phyloP scores from a whole-genome alignment of 306 rosid genomes.

The Gleditsia sinensis region DNA sequence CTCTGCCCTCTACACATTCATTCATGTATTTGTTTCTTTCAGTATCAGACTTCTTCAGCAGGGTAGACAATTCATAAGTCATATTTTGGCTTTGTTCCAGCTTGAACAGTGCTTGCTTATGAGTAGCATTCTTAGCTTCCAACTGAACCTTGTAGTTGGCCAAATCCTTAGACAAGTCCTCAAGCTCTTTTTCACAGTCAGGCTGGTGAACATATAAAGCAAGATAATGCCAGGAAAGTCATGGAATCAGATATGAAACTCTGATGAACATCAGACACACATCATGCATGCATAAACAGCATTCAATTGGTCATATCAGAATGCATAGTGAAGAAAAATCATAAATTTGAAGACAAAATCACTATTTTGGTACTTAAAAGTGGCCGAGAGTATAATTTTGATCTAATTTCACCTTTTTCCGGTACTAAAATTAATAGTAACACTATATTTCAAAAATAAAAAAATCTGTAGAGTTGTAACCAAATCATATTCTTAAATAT shows the following conservation, averaged over 20 bases:
- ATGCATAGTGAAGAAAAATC: no score
- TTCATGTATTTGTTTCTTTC: constrained; percentile 54
- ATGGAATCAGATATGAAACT: not conserved
- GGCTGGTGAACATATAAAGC: constrained; percentile 12
- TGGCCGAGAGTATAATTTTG: no score
- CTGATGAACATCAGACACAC: not conserved
- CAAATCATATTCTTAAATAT: no score
- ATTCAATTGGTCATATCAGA: not conserved
- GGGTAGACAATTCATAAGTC: constrained; percentile 53
- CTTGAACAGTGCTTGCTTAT: constrained; percentile 65
- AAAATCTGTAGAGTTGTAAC: no score
- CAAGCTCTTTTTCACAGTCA: constrained; percentile 60
- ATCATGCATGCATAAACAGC: not conserved
- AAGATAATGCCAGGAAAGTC: constrained; percentile 12
- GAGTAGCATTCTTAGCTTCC: constrained; percentile 74
- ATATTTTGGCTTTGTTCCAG: constrained; percentile 57
- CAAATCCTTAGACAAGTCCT: constrained; percentile 59
- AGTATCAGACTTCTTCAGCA: constrained; percentile 53
- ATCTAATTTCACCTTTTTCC: no score
- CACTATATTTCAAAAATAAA: no score
- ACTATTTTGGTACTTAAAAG: no score
- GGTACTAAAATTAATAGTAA: no score
- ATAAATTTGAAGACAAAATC: no score
- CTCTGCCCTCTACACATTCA: constrained; percentile 42
- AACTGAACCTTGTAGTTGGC: constrained; percentile 69